These are phyloP conservation scores for Spergularia marina DNA, from an alignment of 148 eudicot species.

Conservation along the genomic window DNA sequence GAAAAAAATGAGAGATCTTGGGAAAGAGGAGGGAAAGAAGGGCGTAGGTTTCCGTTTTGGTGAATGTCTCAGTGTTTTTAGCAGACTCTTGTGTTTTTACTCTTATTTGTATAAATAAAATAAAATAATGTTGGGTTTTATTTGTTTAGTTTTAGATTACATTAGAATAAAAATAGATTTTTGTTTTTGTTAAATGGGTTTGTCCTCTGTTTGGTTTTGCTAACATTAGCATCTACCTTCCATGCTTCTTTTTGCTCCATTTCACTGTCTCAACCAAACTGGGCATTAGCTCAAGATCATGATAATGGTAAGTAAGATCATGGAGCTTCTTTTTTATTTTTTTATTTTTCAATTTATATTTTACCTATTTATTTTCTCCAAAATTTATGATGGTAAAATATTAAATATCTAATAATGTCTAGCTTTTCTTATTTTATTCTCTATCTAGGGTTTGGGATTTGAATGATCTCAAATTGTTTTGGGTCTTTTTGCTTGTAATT, in stretches of 20 bases:
- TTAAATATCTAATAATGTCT: neutral
- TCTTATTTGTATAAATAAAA: slow-evolving; percentile 5
- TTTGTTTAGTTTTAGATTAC: slow-evolving; percentile 8
- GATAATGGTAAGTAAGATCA: neutral
- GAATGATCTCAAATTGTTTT: too few relatives aligned
- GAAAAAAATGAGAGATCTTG: neutral
- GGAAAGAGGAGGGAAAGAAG: slow-evolving; percentile 9
- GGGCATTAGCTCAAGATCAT: slow-evolving; percentile 1
- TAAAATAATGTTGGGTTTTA: slow-evolving; percentile 15
- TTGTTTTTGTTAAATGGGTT: neutral
- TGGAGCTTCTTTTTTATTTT: neutral
- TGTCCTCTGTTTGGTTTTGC: slow-evolving; percentile 24
- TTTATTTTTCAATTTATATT: neutral
- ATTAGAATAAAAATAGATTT: neutral
- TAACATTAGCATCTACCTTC: slow-evolving; percentile 6
- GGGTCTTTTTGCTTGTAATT: too few relatives aligned
- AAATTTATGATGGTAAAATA: too few relatives aligned
- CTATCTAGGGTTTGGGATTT: slow-evolving; percentile 12
- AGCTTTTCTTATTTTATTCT: neutral
- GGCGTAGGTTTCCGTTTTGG: slow-evolving; percentile 46
- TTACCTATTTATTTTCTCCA: neutral
- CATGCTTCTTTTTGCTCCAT: slow-evolving; percentile 7
- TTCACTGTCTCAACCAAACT: slow-evolving; percentile 20
- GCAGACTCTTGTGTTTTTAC: slow-evolving; percentile 29
- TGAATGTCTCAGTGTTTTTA: slow-evolving; percentile 59